phyloP scores from a whole-genome alignment of 2,329 filamentous ascomycete genomes.

The Lecanicillium sp. region DNA sequence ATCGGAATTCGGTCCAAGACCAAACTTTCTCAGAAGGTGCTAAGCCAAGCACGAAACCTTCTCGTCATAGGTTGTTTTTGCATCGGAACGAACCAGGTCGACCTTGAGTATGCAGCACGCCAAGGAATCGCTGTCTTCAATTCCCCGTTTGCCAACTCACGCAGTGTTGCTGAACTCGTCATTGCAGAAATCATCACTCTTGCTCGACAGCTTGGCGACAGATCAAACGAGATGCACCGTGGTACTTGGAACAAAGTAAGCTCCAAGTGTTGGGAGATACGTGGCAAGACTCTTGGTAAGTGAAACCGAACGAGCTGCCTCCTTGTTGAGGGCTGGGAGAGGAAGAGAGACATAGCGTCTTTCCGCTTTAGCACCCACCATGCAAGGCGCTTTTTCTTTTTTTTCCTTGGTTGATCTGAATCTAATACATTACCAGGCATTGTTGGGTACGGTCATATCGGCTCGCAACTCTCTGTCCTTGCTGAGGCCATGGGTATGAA shows the following conservation, averaged over 20 bases:
- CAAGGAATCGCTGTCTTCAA: conserved; percentile 97
- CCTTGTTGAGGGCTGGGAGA: no score
- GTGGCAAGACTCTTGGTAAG: conserved; percentile 86
- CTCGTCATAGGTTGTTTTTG: conserved; percentile 98
- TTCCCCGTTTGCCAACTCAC: conserved; percentile 95
- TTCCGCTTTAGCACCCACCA: no score
- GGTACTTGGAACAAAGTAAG: conserved; percentile 99
- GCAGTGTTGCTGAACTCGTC: conserved; percentile 91
- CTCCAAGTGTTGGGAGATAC: conserved; percentile 93
- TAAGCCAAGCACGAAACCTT: conserved; percentile 85
- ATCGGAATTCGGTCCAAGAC: conserved; percentile 98
- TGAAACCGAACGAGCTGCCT: conserved; percentile 7
- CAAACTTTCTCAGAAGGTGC: conserved; percentile 77
- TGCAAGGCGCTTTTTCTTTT: neutral
- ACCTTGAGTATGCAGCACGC: conserved; percentile 72
- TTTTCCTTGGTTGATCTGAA: no score
- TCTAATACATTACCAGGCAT: conserved; percentile 50
- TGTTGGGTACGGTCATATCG: conserved; percentile 95
- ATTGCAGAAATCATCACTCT: conserved; percentile 89
- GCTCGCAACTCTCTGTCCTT: conserved; percentile 87
- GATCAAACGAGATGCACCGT: conserved; percentile 86
- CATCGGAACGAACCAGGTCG: conserved; percentile 94
- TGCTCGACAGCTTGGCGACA: conserved; percentile 85
- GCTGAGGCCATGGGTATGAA: conserved; percentile 97
- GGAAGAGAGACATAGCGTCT: no score